Percentiles rank a stretch among this genome's conserved stretches.
phyloP scores from a whole-genome alignment of 305 asterid genomes.

The Rubia peregrina region DNA sequence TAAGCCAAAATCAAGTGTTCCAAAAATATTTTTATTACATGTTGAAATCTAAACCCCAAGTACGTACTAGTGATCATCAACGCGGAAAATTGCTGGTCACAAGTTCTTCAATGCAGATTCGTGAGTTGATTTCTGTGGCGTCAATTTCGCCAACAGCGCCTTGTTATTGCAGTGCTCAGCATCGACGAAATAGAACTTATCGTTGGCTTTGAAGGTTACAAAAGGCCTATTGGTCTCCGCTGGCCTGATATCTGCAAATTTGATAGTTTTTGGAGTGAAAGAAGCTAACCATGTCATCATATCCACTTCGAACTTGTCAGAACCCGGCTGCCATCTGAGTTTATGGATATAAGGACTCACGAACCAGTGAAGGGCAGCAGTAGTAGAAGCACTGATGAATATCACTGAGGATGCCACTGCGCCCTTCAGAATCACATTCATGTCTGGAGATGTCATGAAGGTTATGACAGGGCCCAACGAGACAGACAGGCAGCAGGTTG shows the following conservation, averaged over 20 bases:
- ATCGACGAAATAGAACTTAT: conserved; percentile 58
- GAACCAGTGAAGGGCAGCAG: conserved; percentile 84
- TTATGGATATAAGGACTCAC: conserved; percentile 86
- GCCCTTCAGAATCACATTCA: conserved; percentile 65
- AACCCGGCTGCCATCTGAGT: conserved; percentile 87
- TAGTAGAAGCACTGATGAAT: conserved; percentile 71
- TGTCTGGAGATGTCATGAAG: conserved; percentile 74
- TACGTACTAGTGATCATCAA: not conserved
- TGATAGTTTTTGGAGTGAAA: conserved; percentile 46
- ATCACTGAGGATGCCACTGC: conserved; percentile 76
- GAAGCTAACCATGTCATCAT: conserved; percentile 85
- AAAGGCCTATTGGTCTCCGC: conserved; percentile 63
- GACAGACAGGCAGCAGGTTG: conserved; percentile 95
- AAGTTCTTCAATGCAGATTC: conserved; percentile 60
- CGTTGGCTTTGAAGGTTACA: conserved; percentile 72
- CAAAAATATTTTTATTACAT: not conserved
- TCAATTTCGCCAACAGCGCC: conserved; percentile 65
- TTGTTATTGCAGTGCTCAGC: conserved; percentile 76
- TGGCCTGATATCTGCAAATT: conserved; percentile 61
- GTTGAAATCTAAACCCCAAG: conserved; percentile 7
- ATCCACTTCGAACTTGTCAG: conserved; percentile 84
- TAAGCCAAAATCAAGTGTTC: not conserved
- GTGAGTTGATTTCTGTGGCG: conserved; percentile 41
- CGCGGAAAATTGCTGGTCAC: conserved; percentile 23
- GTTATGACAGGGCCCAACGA: conserved; percentile 86